Evolutionary conservation across 768 basidiomycete species (phyloP).

Genomic region (Lentinula sp.): DNA sequence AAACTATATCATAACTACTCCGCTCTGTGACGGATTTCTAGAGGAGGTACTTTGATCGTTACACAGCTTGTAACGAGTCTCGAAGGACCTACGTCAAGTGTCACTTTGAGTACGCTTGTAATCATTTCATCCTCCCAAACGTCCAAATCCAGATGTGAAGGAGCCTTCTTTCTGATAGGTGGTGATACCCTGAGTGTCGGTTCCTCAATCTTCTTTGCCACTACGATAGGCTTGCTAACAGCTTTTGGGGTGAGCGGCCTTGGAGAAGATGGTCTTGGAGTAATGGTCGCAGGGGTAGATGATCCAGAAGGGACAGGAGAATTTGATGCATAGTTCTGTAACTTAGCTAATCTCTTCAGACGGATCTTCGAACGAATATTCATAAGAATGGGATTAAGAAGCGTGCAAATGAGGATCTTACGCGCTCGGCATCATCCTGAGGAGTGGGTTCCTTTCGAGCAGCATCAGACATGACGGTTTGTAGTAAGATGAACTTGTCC

Average conservation of each 20-base stretch:
- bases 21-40: conserved; percentile 55
- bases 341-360: conserved; percentile 83
- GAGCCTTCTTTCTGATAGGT: conserved; percentile 28
- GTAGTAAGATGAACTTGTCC: neutral
- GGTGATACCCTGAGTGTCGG: conserved; percentile 26
- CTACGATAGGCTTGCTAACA: conserved; percentile 5
- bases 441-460: conserved; percentile 35
- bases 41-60: neutral
- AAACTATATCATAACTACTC: conserved; percentile 65
- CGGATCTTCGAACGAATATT: conserved; percentile 57
- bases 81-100: conserved; percentile 58
- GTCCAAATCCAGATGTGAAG: conserved; percentile 44
- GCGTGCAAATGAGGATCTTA: conserved; percentile 24
- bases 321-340: conserved; percentile 44
- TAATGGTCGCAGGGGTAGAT: conserved; percentile 25
- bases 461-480: conserved; percentile 4
- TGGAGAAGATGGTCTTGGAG: conserved; percentile 22
- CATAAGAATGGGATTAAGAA: neutral
- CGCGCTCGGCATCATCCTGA: conserved; percentile 77
- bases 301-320: conserved; percentile 28
- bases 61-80: neutral
- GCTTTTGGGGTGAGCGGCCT: conserved; percentile 13
- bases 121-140: conserved; percentile 76
- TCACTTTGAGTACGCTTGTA: conserved; percentile 65
- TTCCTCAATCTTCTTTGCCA: conserved; percentile 20